Evolutionary conservation across 495 filamentous ascomycete genomes (phyloP).

Genomic region (Tuber indicum): DNA sequence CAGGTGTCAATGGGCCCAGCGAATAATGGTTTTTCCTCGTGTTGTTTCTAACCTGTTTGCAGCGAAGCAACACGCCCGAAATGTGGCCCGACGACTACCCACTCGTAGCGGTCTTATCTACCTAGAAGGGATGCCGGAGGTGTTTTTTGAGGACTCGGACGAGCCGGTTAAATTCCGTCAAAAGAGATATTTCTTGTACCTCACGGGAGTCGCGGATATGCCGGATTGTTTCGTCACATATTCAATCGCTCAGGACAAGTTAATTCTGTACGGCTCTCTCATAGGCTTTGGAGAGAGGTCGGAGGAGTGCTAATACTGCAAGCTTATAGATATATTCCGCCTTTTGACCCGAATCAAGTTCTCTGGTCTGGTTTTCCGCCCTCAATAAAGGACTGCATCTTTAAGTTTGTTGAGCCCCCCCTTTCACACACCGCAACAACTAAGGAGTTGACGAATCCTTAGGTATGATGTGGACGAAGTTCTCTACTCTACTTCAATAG

Average conservation of each 20-base stretch:
- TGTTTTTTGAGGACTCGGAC: conserved; percentile 56
- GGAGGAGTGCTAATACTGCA: neutral
- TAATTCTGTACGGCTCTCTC: conserved; percentile 48
- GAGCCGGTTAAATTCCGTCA: conserved; percentile 57
- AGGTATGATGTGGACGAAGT: conserved; percentile 51
- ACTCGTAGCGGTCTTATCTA: conserved; percentile 58
- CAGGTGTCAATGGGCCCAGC: conserved; percentile 14
- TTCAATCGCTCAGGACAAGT: conserved; percentile 52
- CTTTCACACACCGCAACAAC: neutral
- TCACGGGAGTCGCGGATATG: conserved; percentile 54
- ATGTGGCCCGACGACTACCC: conserved; percentile 61
- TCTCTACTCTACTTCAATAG: conserved; percentile 40
- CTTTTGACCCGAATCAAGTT: conserved; percentile 50
- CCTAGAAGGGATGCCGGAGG: conserved; percentile 50
- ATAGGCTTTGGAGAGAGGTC: neutral
- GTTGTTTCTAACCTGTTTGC: conserved; percentile 17
- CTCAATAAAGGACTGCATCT: conserved; percentile 49
- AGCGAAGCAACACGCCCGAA: conserved; percentile 77
- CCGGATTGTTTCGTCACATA: conserved; percentile 59
- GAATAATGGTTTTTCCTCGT: neutral
- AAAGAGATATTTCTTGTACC: conserved; percentile 64
- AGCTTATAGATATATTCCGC: conserved; percentile 48
- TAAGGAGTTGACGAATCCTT: neutral
- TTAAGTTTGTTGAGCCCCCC: conserved; percentile 39
- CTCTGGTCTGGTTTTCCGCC: conserved; percentile 58